Evolutionary conservation across 148 eudicot species (phyloP).

Genomic region (Amaranthus palmeri): DNA sequence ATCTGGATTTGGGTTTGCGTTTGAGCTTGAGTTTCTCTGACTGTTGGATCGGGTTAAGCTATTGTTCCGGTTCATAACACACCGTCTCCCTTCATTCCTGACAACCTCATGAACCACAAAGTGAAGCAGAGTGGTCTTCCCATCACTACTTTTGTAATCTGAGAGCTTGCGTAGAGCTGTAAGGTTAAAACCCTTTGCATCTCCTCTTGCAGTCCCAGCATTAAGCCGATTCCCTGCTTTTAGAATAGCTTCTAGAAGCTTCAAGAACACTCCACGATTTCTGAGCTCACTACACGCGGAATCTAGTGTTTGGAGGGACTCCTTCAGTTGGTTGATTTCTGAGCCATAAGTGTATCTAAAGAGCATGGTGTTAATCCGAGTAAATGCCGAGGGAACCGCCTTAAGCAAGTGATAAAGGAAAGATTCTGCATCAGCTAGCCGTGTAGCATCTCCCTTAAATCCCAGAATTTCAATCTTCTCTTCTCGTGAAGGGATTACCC

Average conservation of each 20-base stretch:
- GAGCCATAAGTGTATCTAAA: conserved; percentile 50
- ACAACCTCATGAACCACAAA: conserved; percentile 88
- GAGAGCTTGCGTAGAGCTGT: conserved; percentile 69
- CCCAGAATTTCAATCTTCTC: conserved; percentile 53
- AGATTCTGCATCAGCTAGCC: conserved; percentile 83
- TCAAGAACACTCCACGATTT: conserved; percentile 60
- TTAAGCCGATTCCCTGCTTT: conserved; percentile 88
- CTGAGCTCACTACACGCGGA: conserved; percentile 64
- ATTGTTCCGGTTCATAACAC: conserved; percentile 42
- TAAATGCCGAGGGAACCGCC: conserved; percentile 69
- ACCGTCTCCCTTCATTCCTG: conserved; percentile 77
- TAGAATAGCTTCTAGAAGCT: conserved; percentile 81
- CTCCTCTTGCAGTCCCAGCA: conserved; percentile 82
- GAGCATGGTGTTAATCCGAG: conserved; percentile 64
- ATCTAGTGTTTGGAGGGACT: conserved; percentile 50
- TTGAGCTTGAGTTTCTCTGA: conserved; percentile 19
- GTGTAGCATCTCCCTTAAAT: conserved; percentile 59
- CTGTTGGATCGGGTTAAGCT: conserved; percentile 31
- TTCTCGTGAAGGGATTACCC: conserved; percentile 63
- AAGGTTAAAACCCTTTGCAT: conserved; percentile 83
- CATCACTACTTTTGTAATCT: conserved; percentile 77
- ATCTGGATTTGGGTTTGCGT: neutral
- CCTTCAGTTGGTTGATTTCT: conserved; percentile 49
- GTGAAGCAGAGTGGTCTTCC: conserved; percentile 74
- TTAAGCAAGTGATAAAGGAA: conserved; percentile 69